Base-by-base conservation (phyloP, 2,329 filamentous ascomycete genomes). In the Hypoxylon sp. region DNA sequence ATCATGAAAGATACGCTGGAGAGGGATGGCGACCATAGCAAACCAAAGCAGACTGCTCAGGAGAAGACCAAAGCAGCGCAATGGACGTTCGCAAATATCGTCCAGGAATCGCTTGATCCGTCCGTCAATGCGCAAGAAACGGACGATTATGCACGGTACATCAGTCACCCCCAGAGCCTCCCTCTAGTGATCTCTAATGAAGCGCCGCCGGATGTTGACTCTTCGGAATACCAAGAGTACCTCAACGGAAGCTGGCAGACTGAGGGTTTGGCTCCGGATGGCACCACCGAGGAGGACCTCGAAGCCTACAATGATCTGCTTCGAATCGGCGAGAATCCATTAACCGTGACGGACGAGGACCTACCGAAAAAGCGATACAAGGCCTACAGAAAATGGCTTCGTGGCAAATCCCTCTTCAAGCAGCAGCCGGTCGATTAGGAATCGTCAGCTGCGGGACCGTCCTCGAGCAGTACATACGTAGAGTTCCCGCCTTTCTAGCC, bases 391-490 rank as follows among this genome's bases (percentile, higher is more conserved):
- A 96, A 97, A 79, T 99, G 95, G 94, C 82, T 99, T 74, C 86
- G 89, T 65, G 94, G 94, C 17, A 98, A 97, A 81, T 97, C 93
- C 72, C 85, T 98, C 72, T 98, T 98, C 77, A 98, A 98, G 79
- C 94, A 97, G 82, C 88, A 90, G 77, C 87, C 89, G 47, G 82
- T 87, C 54, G 85, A 86, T 66, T 86, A 79, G 79, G 70, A 62
- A 48, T 72, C 73, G 56, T 56, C 66, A 56, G 51, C 65, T 58
- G 49, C 44, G 50, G 57, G 43, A 68, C 72, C 44, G 28, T 65
- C 66, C 17, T 58, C 62, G 56, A 74, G 71, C 51, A 70, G 68
- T 39, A 65, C 59, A 11, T 70, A 69, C 49, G 64, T 62, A 17
- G 54, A 65, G 15, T 22, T 57, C n/a, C 15, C 39, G 26, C 64